phyloP scores from a whole-genome alignment of 176 grass and related monocot genomes.

The Raddia guianensis region DNA sequence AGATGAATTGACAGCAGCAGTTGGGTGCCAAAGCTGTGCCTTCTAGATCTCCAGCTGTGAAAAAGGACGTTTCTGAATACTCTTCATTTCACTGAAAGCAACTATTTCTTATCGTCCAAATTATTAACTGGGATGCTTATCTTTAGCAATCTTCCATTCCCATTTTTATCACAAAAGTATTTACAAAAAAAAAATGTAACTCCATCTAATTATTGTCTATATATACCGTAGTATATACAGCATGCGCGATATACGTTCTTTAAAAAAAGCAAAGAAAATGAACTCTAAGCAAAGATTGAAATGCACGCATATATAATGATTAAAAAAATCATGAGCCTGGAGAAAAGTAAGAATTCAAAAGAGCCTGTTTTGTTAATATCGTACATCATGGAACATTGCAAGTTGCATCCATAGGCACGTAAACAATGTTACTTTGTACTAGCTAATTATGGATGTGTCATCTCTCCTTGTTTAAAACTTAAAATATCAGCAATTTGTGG shows the following conservation, averaged over 20 bases:
- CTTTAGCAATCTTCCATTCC: neutral
- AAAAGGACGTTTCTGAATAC: neutral
- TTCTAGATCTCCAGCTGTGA: neutral
- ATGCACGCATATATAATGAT: neutral
- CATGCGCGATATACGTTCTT: neutral
- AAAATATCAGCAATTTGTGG: conserved; percentile 12
- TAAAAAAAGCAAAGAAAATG: neutral
- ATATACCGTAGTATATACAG: neutral
- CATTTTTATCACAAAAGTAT: neutral
- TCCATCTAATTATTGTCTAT: neutral
- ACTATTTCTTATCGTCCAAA: neutral
- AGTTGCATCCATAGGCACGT: neutral
- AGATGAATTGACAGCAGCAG: neutral
- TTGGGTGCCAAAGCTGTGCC: neutral
- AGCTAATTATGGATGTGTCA: neutral
- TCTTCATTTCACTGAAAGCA: neutral
- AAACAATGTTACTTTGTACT: neutral
- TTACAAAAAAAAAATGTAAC: neutral
- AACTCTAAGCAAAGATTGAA: neutral
- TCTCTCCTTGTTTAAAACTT: neutral
- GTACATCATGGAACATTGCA: conserved; percentile 14
- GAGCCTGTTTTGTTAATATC: neutral
- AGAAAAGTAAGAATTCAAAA: conserved; percentile 5
- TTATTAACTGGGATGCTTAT: neutral
- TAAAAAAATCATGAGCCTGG: neutral